These are phyloP conservation scores for Fraxinus greggii DNA, from an alignment of 305 asterid genomes.

Conservation along the genomic window DNA sequence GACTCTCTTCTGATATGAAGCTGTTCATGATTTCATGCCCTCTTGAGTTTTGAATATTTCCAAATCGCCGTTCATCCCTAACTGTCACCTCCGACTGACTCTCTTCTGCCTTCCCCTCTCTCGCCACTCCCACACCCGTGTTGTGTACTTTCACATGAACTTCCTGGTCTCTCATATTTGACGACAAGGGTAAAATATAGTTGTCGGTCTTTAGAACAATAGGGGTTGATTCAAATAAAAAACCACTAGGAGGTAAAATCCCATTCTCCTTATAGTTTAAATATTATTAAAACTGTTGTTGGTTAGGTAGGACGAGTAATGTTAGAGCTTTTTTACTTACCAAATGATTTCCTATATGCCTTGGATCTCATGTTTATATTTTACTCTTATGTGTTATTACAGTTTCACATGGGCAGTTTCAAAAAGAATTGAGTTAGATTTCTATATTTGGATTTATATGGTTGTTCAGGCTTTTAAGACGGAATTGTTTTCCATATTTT, in stretches of 20 bases:
- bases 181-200: not conserved
- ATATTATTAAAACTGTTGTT: not conserved
- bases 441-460: not conserved
- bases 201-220: not conserved
- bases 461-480: not conserved
- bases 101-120: not conserved
- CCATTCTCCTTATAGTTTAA: not conserved
- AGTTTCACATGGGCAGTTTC: not conserved
- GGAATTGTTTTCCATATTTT: not conserved
- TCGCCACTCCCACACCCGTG: not conserved
- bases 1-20: not conserved
- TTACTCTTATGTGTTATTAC: not conserved
- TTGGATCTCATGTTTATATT: not conserved
- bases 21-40: not conserved
- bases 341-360: not conserved
- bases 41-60: not conserved
- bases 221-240: not conserved
- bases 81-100: not conserved
- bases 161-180: not conserved
- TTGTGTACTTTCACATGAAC: not conserved
- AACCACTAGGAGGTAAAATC: not conserved
- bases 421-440: not conserved
- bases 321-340: not conserved
- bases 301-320: not conserved
- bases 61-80: not conserved